Evolutionary conservation across 306 rosid genomes (phyloP).

Genomic region (Vicia sativa): DNA sequence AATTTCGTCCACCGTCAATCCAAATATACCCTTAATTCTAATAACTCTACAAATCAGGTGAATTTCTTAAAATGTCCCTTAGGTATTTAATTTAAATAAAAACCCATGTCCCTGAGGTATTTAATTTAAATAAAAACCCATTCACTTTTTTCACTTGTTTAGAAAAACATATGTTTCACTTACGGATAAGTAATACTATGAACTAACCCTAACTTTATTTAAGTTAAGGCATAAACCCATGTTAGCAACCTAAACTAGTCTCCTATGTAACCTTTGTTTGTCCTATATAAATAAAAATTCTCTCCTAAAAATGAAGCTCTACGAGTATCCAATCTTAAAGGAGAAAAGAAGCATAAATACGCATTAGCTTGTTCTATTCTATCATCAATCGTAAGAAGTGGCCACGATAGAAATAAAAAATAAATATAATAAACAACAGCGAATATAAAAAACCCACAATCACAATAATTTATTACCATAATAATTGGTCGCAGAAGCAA

Average conservation of each 20-base stretch:
- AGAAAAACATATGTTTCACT: too few species aligned
- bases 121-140: too few species aligned
- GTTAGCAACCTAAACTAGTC: neutral
- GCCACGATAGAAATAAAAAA: neutral
- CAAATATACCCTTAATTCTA: too few species aligned
- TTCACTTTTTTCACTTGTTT: too few species aligned
- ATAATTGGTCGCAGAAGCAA: slow-evolving; percentile 37
- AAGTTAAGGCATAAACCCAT: neutral
- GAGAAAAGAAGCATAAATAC: slow-evolving; percentile 6
- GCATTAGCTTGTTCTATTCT: neutral
- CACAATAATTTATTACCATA: slow-evolving; percentile 52
- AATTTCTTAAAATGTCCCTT: too few species aligned
- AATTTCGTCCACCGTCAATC: too few species aligned
- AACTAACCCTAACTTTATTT: too few species aligned
- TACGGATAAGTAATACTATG: too few species aligned
- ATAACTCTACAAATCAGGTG: too few species aligned
- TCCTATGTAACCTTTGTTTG: neutral
- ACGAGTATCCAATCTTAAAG: slow-evolving; percentile 1
- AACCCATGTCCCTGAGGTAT: too few species aligned
- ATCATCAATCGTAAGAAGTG: slow-evolving; percentile 17
- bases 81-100: too few species aligned
- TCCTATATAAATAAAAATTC: neutral
- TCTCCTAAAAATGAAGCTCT: neutral
- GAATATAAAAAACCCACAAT: slow-evolving; percentile 25
- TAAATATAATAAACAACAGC: neutral